A percentile compares a stretch with the other conserved stretches of the same genome.
These are phyloP conservation scores for Parsonsia alboflavescens DNA, from an alignment of 257 asterid species.

Conservation along the genomic window DNA sequence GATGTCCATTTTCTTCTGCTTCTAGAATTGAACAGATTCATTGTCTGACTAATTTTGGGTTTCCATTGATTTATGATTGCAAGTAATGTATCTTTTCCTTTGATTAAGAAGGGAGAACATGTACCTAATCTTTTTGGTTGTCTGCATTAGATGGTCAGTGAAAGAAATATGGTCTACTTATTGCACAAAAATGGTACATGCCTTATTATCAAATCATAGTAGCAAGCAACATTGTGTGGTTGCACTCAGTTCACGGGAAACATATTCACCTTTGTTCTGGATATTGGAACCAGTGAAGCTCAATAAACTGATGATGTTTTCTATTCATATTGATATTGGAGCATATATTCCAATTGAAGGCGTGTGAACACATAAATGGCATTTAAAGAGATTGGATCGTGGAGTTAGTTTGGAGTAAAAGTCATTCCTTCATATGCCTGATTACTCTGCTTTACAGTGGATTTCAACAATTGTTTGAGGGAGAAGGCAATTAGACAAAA, in stretches of 20 bases:
- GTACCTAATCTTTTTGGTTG: not conserved
- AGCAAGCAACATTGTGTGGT: not conserved
- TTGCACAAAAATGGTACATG: not conserved
- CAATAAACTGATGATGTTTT: not conserved
- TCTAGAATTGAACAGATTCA: not conserved
- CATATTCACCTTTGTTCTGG: not conserved
- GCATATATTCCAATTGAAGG: not conserved
- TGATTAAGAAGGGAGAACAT: not conserved
- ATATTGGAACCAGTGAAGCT: not conserved
- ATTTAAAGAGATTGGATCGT: not conserved
- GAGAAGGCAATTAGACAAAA: not conserved
- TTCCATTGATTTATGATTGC: not conserved
- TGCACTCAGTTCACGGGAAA: not conserved
- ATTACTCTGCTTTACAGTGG: not conserved
- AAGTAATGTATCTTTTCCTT: not conserved
- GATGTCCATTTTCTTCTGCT: not conserved
- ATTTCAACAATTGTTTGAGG: not conserved
- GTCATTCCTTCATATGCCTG: not conserved
- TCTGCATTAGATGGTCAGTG: not conserved
- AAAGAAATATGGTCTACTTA: not conserved
- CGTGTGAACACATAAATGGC: not conserved
- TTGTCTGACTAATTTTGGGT: not conserved
- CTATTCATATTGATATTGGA: not conserved
- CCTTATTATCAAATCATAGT: not conserved
- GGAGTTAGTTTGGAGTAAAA: not conserved